phyloP scores from a whole-genome alignment of 306 rosid genomes.

The Trifolium pratense region DNA sequence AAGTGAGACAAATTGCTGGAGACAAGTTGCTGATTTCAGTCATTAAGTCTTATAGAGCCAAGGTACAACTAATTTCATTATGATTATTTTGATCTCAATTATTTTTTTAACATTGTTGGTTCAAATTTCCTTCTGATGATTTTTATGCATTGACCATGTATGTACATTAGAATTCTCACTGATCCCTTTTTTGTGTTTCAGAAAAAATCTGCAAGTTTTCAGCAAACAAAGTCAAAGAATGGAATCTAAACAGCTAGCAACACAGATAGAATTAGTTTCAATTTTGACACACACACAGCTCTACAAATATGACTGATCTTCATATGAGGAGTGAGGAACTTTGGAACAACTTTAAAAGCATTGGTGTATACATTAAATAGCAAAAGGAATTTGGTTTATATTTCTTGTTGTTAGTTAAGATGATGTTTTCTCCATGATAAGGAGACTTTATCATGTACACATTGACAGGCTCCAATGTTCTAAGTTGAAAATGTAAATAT shows the following conservation, averaged over 20 bases:
- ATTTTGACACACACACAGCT: neutral
- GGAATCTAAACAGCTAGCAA: slow-evolving; percentile 6
- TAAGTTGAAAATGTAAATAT: slow-evolving; percentile 15
- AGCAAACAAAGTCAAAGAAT: slow-evolving; percentile 35
- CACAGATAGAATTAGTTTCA: neutral
- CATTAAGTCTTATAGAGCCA: slow-evolving; percentile 68
- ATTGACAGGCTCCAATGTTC: neutral
- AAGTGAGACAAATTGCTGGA: slow-evolving; percentile 77
- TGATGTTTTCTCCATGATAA: neutral
- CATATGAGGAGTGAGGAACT: too few species aligned
- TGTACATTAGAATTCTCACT: neutral
- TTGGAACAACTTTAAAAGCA: slow-evolving; percentile 8
- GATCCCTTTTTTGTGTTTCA: neutral
- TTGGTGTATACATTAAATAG: neutral
- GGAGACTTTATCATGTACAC: neutral
- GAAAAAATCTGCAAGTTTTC: slow-evolving; percentile 21
- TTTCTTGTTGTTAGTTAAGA: slow-evolving; percentile 2
- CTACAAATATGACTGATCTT: too few species aligned
- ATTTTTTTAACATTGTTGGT: neutral
- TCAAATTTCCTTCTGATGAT: neutral
- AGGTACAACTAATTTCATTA: slow-evolving; percentile 47
- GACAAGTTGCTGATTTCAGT: slow-evolving; percentile 66
- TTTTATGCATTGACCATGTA: neutral
- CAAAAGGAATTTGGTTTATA: slow-evolving; percentile 1
- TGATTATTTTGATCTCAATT: neutral